Evolutionary conservation across 352 stramenopile species (phyloP), one percentile per base, ranked within the genome.

Genomic region (Globisporangium sylvaticum): DNA sequence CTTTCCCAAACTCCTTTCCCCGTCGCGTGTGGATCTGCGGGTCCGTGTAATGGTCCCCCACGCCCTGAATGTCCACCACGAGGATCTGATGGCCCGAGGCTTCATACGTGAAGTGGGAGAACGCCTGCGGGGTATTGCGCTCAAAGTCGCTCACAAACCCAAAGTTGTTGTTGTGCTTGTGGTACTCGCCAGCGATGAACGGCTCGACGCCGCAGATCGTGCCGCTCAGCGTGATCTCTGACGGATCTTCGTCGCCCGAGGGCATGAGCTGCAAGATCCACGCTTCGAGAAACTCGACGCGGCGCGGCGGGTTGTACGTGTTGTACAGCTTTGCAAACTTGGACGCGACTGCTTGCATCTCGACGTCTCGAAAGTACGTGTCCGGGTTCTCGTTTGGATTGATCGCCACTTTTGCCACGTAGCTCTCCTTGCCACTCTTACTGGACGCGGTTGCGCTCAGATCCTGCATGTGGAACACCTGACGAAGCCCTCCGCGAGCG

Each of bases 11-110:
- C 52, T 93, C 83, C 55, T 91, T 89, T n/a, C 83, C 83, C 8
- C 77, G 73, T 24, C 77, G 74, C 1, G 88, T 96, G 37, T 97
- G 84, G 14, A 98, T 95, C 75, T 98, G 95, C 10, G 95, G 95
- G 73, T 98, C 95, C n/a, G 95, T 98, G 75, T 97, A 98, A 9
- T 98, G 80, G 79, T 98, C 93, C 4, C 87, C 88, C 32, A 98
- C 91, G n/a, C 95, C 95, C 64, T 98, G 95, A 68, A 98, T 95
- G 75, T 98, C 95, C 6, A 97, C 92, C n/a, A 98, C 90, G 37
- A 98, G 85, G 67, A 96, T 91, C 61, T 91, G 79, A 55, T 92
- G 89, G n/a, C 92, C 74, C 0, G 89, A 97, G 0, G 87, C 88
- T 67, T 97, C 95, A 71, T 97, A 98, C 24, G 90, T 97, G 73